Evolutionary conservation across 495 filamentous ascomycete species (phyloP), one percentile per base, ranked within the genome.

Genomic region (Pyronema omphalodes): DNA sequence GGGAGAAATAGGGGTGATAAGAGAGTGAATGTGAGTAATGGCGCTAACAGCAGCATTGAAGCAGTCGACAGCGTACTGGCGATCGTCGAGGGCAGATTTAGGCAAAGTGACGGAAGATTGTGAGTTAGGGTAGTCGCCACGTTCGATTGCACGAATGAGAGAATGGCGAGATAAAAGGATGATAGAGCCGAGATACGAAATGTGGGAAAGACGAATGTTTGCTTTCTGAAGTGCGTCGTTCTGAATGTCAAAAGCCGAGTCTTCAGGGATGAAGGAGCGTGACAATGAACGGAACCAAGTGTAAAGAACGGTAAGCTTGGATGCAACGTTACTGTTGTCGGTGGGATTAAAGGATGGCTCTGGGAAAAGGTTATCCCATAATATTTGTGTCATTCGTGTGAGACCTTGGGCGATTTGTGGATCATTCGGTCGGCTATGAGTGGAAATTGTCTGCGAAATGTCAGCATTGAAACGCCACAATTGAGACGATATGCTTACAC

Each of bases 161-260:
- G 36, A 17, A 17, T 15, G 23, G 35, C 50, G 35, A 5, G 50
- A 40, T 5, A 52, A 7, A 17, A 52, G 14, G 11, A 52, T 43
- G 9, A 43, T 23, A 3, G 36, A 52, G 1, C 36, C 50, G 3
- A 41, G 35, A 33, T 52, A 52, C 3, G 35, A 35, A 12, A 52
- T 43, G 37, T 52, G 50, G 7, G 50, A n/a, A 17, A 52, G 37
- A 6, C 50, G 9, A 3, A 52, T 40, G 37, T 52, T 52, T 11
- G 50, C 50, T 18, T 41, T 14, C 37, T 52, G 50, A 9, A 52
- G 18, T 19, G 50, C 35, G 18, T 52, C 50, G 34, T 52, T 52
- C 9, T 40, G 34, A 34, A 50, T 50, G 29, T 50, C 47, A 11
- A 50, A 50, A 12, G 47, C 19, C 18, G 47, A 50, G 7, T 12